phyloP scores from a whole-genome alignment of 2,329 filamentous ascomycete genomes.

The Aspergillus carbonarius region DNA sequence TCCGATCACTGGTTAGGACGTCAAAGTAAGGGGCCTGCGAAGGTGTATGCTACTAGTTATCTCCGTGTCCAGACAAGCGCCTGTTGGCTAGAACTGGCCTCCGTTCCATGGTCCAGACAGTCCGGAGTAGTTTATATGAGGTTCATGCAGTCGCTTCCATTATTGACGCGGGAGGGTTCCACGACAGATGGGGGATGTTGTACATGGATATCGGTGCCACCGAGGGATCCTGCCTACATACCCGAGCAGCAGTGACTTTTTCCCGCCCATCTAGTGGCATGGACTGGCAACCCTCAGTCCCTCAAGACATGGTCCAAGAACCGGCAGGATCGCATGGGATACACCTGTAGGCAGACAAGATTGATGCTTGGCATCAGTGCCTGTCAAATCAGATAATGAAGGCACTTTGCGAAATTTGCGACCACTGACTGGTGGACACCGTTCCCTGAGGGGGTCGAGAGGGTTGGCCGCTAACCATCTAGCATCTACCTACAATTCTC shows the following conservation, averaged over 20 bases:
- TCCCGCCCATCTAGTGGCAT: not conserved
- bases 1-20: conserved; percentile 15
- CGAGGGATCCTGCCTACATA: not conserved
- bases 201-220: not conserved
- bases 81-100: not conserved
- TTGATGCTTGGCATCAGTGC: not conserved
- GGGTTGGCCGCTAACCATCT: not conserved
- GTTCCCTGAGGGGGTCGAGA: not conserved
- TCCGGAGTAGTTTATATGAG: not conserved
- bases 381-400: not conserved
- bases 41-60: not conserved
- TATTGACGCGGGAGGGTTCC: not conserved
- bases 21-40: not conserved
- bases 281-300: not conserved
- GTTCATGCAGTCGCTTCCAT: not conserved
- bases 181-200: not conserved
- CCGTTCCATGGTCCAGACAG: not conserved
- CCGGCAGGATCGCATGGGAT: not conserved
- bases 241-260: not conserved
- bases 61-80: not conserved
- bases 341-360: not conserved
- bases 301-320: not conserved
- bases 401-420: not conserved
- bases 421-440: not conserved
- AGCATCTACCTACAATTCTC: not conserved